Evolutionary conservation across 331 rosid genomes (phyloP), one percentile per base, ranked within the genome.

Genomic region (Malus hybrid): DNA sequence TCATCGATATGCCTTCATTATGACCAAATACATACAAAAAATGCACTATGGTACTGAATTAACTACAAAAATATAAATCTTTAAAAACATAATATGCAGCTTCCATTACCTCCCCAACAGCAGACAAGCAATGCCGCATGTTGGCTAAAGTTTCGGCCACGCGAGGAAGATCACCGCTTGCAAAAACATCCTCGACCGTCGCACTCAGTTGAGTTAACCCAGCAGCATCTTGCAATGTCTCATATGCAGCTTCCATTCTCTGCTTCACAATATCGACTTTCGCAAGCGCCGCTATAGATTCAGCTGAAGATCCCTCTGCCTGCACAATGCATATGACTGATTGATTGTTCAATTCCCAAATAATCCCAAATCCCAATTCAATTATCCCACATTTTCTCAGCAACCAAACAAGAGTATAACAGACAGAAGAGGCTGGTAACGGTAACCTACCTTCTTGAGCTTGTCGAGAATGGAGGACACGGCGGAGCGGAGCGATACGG

Each of bases 241-340:
- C 93, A 73, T 92, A 92, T 2, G 97, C 99, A 76, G 97, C 92
- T 87, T 95, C 99, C 99, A 95, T 95, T 60, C 99, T 90, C 88
- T 95, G 99, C 91, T 95, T 95, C 60, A 95, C 97, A 11, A 87
- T 82, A 71, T 95, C 99, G 0, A 92, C 97, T 83, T 87, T 95
- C 44, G 99, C 97, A 56, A 95, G 93, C 33, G 99, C 97, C n/a
- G 97, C 86, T 79, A 95, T 90, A 61, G 97, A 95, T 83, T 95
- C 99, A 60, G 99, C 93, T 3, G 99, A 92, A 16, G 93, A 89
- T 74, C 99, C 99, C 88, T 95, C 99, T 10, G 99, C 99, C 99
- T 95, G 78, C 67, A 80, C 29, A 75, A 65, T 2, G 5, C n/a
- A 72, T 29, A 31, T 19, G 0, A 31, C 4, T 4, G 57, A 52